Conservation (phyloP, 768 basidiomycete genomes). For the Auricularia heimuer region DNA sequence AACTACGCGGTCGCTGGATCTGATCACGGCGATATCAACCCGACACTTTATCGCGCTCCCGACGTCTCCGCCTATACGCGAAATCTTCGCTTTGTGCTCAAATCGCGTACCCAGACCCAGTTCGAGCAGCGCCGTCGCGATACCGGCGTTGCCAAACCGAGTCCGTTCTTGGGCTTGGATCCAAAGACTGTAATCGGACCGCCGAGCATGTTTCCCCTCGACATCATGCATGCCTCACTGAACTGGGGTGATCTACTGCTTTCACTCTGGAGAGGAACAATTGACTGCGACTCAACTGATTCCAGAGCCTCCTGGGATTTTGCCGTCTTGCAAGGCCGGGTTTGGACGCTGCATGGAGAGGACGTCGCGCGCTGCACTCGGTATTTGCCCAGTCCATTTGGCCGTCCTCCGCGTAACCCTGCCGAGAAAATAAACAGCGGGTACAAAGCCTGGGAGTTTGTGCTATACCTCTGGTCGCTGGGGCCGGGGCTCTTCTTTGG, state of each 20-base stretch:
- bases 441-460: constrained; percentile 21
- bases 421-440: constrained; percentile 28
- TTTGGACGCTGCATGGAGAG: constrained; percentile 29
- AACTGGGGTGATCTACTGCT: constrained; percentile 19
- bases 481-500: constrained; percentile 22
- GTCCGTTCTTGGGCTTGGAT: constrained; percentile 6
- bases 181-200: constrained; percentile 10
- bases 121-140: background rate
- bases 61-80: background rate
- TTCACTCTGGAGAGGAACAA: constrained; percentile 11
- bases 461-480: constrained; percentile 20
- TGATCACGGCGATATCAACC: constrained; percentile 1
- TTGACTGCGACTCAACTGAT: constrained; percentile 5
- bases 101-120: background rate
- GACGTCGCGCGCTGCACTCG: constrained; percentile 20
- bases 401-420: constrained; percentile 32
- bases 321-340: constrained; percentile 17
- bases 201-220: constrained; percentile 3
- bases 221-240: constrained; percentile 12
- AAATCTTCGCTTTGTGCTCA: background rate
- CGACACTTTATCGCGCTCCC: background rate
- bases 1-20: constrained; percentile 1
- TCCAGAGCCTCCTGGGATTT: constrained; percentile 21
- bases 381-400: constrained; percentile 32
- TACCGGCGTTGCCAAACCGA: constrained; percentile 2